Base-by-base conservation (phyloP, 495 filamentous ascomycete genomes). In the Podospora sp. region DNA sequence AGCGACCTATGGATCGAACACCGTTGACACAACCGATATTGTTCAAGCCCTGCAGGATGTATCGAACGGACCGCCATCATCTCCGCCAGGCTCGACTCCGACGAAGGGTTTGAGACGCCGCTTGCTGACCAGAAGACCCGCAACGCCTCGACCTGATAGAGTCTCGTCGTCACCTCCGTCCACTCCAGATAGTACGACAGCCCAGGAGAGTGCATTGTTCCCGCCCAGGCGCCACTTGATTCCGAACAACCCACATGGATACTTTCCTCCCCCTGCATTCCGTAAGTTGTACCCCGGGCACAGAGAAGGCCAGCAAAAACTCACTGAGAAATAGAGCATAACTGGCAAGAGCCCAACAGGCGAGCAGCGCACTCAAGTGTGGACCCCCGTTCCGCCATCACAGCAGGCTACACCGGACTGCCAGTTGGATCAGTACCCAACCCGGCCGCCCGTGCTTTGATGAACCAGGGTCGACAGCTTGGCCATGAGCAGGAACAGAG, bases 201-300 rank as follows among this genome's bases (percentile, higher is more conserved):
- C 40, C 40, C 27, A 53, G 25, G 49, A 46, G 16, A 20, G 26
- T 29, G 29, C 6, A 40, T 11, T 55, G 21, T 24, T 22, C n/a
- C 21, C 52, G n/a, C 14, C 52, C 14, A 29, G 58, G 33, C 50
- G 57, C 50, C 68, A 67, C 36, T 40, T 73, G 26, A 18, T 62
- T n/a, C 72, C 70, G 5, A 36, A 66, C 63, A 72, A 63, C 33
- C 70, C 65, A 6, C 27, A 65, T 60, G 72, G 69, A 21, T 75
- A 73, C 29, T 66, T 35, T 9, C 22, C 27, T 4, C 68, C 73
- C 2, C 65, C 71, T 2, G 40, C 66, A 9, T 75, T 75, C 46
- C 40, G 73, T 75, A 51, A 69, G 73, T 68, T 33, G 29, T 33
- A n/a, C n/a, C 16, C 12, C 50, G 21, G 25, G 26, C 2, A 1